These are phyloP conservation scores for Dryas alaskensis DNA, from an alignment of 306 rosid species.

Conservation along the genomic window DNA sequence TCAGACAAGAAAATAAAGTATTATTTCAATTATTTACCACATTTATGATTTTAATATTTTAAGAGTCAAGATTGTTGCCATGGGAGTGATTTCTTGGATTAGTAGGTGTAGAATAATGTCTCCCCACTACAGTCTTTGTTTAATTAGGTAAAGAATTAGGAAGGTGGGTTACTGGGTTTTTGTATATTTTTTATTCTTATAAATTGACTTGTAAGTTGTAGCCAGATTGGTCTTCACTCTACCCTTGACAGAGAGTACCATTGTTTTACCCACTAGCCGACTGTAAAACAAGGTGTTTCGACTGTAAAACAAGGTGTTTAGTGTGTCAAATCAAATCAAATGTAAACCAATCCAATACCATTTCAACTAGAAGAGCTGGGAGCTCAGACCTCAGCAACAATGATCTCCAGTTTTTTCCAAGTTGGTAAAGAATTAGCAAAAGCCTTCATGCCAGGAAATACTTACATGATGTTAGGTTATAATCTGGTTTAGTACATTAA, in stretches of 20 bases:
- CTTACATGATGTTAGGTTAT: too few species aligned
- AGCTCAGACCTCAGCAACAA: background rate
- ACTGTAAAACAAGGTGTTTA: background rate
- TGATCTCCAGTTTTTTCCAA: background rate
- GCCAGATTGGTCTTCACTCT: background rate
- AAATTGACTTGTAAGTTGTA: conserved; percentile 13
- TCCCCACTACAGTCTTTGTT: conserved; percentile 21
- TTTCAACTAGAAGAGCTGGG: background rate
- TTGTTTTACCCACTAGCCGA: too few species aligned
- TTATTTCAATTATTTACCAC: background rate
- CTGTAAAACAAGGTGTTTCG: too few species aligned
- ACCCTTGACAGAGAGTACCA: too few species aligned
- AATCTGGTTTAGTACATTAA: too few species aligned
- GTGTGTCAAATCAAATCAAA: conserved; percentile 9
- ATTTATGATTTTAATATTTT: background rate
- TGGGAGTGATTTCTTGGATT: conserved; percentile 24
- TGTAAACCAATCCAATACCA: background rate
- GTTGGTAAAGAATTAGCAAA: background rate
- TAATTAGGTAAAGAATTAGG: conserved; percentile 31
- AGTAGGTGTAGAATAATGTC: conserved; percentile 43
- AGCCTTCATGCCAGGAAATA: too few species aligned
- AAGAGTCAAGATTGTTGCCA: conserved; percentile 34
- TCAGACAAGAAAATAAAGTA: conserved; percentile 8
- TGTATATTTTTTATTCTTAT: background rate
- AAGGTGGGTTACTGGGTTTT: conserved; percentile 1